Evolutionary conservation across 352 stramenopile genomes (phyloP).

Genomic region (Phytopythium delawarense): DNA sequence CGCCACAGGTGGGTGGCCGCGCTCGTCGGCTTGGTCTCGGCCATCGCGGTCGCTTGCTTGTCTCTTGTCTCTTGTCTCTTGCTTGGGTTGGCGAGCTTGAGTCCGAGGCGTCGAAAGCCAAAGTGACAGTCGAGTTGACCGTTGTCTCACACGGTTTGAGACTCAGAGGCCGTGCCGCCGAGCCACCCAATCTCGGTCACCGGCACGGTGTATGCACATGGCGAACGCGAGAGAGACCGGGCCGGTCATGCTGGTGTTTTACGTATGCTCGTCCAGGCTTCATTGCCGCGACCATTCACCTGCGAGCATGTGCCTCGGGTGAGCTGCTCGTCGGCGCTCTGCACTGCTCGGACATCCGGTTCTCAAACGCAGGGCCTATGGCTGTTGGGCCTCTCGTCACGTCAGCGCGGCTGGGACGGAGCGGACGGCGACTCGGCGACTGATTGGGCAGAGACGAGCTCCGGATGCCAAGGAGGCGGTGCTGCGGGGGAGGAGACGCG

Average conservation of each 20-base stretch:
- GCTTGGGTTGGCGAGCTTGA: not conserved
- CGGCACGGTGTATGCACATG: not conserved
- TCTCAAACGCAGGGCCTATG: not conserved
- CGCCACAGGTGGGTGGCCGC: constrained; percentile 24
- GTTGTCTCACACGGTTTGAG: not conserved
- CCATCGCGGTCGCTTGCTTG: not conserved
- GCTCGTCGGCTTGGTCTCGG: not conserved
- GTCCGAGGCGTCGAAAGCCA: not conserved
- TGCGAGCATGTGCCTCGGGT: not conserved
- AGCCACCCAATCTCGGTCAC: not conserved
- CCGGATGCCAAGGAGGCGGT: not conserved
- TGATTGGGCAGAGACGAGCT: not conserved
- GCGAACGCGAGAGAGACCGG: not conserved
- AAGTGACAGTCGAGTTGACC: not conserved
- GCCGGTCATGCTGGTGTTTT: not conserved
- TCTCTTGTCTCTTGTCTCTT: not conserved
- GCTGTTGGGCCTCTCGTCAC: not conserved
- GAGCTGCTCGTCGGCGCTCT: not conserved
- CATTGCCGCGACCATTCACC: not conserved
- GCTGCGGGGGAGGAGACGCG: not conserved
- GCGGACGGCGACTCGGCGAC: not conserved
- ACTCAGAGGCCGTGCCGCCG: not conserved
- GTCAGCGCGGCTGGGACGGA: not conserved
- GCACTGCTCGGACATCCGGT: not conserved
- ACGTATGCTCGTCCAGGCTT: not conserved